Evolutionary conservation across 805 yeast species (phyloP).

Genomic region (Candida insectalens): DNA sequence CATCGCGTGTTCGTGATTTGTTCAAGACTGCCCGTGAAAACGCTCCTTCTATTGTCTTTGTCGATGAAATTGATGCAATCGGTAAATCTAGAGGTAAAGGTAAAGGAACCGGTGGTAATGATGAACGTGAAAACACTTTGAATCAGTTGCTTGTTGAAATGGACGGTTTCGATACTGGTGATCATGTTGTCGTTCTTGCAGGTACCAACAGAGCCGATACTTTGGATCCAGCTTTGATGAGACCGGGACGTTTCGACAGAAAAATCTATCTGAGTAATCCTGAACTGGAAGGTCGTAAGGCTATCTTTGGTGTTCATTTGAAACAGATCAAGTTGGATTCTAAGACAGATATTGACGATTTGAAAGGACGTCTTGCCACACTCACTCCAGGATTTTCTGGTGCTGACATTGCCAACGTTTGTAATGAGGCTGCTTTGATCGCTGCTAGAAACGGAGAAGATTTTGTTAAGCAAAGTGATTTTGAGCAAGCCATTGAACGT

Average conservation of each 20-base stretch:
- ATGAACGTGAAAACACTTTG: slow-evolving; percentile 87
- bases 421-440: slow-evolving; percentile 89
- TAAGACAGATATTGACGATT: slow-evolving; percentile 39
- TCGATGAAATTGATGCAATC: slow-evolving; percentile 94
- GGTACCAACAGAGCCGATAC: slow-evolving; percentile 94
- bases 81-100: slow-evolving; percentile 74
- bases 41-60: slow-evolving; percentile 86
- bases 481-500: slow-evolving; percentile 88
- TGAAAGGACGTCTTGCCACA: slow-evolving; percentile 81
- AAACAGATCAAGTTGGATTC: slow-evolving; percentile 41
- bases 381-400: slow-evolving; percentile 94
- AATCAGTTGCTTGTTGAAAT: slow-evolving; percentile 89
- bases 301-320: slow-evolving; percentile 75
- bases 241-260: slow-evolving; percentile 94
- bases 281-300: slow-evolving; percentile 82
- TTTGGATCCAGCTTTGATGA: slow-evolving; percentile 76
- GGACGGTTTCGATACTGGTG: slow-evolving; percentile 87
- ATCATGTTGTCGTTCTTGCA: slow-evolving; percentile 88
- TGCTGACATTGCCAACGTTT: slow-evolving; percentile 91
- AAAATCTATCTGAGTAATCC: slow-evolving; percentile 83
- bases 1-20: slow-evolving; percentile 86
- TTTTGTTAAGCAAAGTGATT: slow-evolving; percentile 57
- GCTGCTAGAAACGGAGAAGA: slow-evolving; percentile 74
- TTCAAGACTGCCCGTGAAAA: slow-evolving; percentile 82
- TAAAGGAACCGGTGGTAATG: slow-evolving; percentile 76